These are phyloP conservation scores for Fermentozyma sake DNA, from an alignment of 1,139 yeast genomes.

Conservation along the genomic window DNA sequence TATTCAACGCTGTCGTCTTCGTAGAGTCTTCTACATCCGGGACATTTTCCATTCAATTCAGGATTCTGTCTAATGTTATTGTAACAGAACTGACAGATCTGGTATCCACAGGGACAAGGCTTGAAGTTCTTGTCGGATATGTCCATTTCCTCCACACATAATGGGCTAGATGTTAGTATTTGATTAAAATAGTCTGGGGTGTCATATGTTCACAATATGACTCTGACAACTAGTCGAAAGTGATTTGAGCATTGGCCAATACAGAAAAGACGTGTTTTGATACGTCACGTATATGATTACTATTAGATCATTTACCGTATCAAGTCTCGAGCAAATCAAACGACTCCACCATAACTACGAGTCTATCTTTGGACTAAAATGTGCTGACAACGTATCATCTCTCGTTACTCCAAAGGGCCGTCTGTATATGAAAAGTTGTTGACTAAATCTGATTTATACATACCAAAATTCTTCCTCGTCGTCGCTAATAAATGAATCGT, in stretches of 20 bases:
- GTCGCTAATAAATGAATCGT: conserved; percentile 61
- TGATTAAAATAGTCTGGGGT: neutral
- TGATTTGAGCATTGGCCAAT: too few relatives aligned
- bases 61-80: conserved; percentile 95
- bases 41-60: conserved; percentile 92
- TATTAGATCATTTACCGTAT: too few relatives aligned
- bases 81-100: conserved; percentile 96
- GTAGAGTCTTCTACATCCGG: conserved; percentile 93
- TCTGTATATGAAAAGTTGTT: neutral
- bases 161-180: conserved; percentile 52
- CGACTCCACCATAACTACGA: too few relatives aligned
- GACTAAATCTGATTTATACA: conserved; percentile 14
- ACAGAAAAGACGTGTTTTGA: too few relatives aligned
- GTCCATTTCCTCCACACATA: conserved; percentile 97
- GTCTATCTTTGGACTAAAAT: too few relatives aligned
- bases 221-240: too few relatives aligned
- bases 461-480: conserved; percentile 78
- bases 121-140: conserved; percentile 92
- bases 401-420: neutral
- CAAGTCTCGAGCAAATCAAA: too few relatives aligned
- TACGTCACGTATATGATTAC: too few relatives aligned
- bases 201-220: too few relatives aligned
- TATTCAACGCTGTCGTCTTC: conserved; percentile 93
- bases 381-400: too few relatives aligned
- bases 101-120: conserved; percentile 99